Conservation (phyloP, 2,329 filamentous ascomycete species). For the Rutstroemia sp. region DNA sequence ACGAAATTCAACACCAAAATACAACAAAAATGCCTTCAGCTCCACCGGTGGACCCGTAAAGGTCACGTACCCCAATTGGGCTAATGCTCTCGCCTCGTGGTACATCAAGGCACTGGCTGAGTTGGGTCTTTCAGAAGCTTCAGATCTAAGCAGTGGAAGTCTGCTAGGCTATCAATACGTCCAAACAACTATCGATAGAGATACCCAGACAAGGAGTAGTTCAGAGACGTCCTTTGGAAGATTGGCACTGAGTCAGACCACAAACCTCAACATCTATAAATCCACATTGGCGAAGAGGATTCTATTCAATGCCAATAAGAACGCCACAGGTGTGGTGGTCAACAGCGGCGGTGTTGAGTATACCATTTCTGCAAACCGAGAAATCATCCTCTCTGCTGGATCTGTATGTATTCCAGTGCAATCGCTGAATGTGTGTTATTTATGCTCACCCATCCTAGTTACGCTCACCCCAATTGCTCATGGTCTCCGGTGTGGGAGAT, state of each 20-base stretch:
- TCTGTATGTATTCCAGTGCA: conserved; percentile 20
- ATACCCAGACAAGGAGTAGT: background rate
- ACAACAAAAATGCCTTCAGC: background rate
- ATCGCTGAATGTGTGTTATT: too few relatives aligned
- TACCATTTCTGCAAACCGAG: conserved; percentile 16
- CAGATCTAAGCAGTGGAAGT: background rate
- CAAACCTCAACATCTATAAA: conserved; percentile 33
- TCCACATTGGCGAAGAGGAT: conserved; percentile 37
- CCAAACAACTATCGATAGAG: background rate
- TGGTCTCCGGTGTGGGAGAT: conserved; percentile 41
- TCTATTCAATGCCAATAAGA: conserved; percentile 31
- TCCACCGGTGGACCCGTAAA: conserved; percentile 29
- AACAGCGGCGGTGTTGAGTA: conserved; percentile 1
- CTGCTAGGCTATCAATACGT: conserved; percentile 1
- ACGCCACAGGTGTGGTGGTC: background rate
- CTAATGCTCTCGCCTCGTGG: conserved; percentile 26
- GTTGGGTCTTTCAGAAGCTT: conserved; percentile 23
- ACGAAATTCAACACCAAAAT: conserved; percentile 23
- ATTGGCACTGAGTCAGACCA: background rate
- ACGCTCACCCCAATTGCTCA: conserved; percentile 36
- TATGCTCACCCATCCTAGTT: background rate
- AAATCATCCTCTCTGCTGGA: conserved; percentile 39
- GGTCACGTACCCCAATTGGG: conserved; percentile 36
- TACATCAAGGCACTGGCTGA: conserved; percentile 34
- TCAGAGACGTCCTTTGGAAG: conserved; percentile 3